Evolutionary conservation across 306 rosid genomes (phyloP), one percentile per base, ranked within the genome.

Genomic region (Cercis canadensis): DNA sequence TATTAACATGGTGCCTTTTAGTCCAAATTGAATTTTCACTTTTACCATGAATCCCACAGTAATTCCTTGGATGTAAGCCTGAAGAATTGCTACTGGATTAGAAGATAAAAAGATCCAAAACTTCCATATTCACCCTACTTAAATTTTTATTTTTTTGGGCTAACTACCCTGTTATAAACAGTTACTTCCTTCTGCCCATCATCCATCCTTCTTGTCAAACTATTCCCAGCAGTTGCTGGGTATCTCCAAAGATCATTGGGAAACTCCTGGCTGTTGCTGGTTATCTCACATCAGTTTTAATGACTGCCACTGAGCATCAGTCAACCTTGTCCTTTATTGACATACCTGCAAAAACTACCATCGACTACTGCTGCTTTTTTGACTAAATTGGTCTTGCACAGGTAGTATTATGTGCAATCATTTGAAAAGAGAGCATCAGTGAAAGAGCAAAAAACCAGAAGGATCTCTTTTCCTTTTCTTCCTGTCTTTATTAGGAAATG

Each of bases 361-460:
- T 19, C 56, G 4, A 7, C 0, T 13, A 7, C 13, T 32, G 11
- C 6, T 13, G 41, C 21, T 32, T 33, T 34, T 32, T 8, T 54
- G 29, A 69, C 74, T 55, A 58, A 51, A 50, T 64, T 75, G 52
- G 37, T 75, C 49, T 58, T 64, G 49, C 59, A 56, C 33, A n/a
- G 11, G 32, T 62, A 40, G 72, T 52, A 15, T 31, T 29, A 57
- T 24, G 62, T 12, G 39, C 16, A 9, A 44, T 33, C 57, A 69
- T 62, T 62, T 24, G 43, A 45, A 54, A 53, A 41, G 58, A 43
- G 45, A 46, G 33, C 62, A 58, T 62, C 37, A 47, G 31, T 55
- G 56, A 29, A 18, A n/a, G 51, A 33, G 31, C 16, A 61, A 21
- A 44, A 45, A 61, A 15, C 50, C 54, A 33, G 13, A 65, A 47